Percentiles rank a stretch among this genome's conserved stretches.
phyloP scores from a whole-genome alignment of 345 rosid genomes.

The Conringia planisiliqua region DNA sequence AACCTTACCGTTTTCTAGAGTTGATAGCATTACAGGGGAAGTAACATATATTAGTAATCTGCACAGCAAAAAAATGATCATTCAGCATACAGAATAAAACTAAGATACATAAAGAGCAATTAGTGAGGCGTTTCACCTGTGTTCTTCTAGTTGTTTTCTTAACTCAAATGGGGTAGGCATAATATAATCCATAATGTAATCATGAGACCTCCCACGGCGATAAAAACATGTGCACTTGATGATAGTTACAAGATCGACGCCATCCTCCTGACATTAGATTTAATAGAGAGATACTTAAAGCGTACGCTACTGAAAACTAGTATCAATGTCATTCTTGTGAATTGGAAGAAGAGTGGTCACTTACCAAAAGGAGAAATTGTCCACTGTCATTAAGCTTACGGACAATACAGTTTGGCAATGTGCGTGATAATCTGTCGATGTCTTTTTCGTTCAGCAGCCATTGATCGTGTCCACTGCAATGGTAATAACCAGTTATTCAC shows the following conservation, averaged over 20 bases:
- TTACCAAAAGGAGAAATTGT: constrained; percentile 77
- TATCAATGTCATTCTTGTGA: not conserved
- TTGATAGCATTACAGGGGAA: constrained; percentile 71
- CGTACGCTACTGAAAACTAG: not conserved
- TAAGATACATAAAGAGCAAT: not conserved
- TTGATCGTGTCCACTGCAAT: constrained; percentile 64
- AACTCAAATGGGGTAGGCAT: constrained; percentile 50
- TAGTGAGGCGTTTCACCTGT: constrained; percentile 20
- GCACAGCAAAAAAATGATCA: not conserved
- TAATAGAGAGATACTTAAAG: too few species aligned
- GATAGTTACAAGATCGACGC: constrained; percentile 41
- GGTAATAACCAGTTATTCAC: not conserved
- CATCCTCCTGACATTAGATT: constrained; percentile 48
- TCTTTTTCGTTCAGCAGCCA: constrained; percentile 61
- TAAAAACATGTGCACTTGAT: constrained; percentile 48
- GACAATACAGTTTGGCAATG: constrained; percentile 44
- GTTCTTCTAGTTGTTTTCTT: constrained; percentile 32
- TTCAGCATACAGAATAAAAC: not conserved
- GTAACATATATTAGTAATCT: constrained; percentile 38
- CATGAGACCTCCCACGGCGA: constrained; percentile 46
- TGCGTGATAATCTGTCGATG: constrained; percentile 41
- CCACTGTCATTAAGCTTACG: constrained; percentile 52
- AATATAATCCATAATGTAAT: constrained; percentile 48
- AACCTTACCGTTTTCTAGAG: constrained; percentile 57
- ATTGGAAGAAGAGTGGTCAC: constrained; percentile 21